Percentiles rank a stretch among this genome's conserved stretches.
phyloP scores from a whole-genome alignment of 2,329 filamentous ascomycete species.

The Hypoxylon sp. region DNA sequence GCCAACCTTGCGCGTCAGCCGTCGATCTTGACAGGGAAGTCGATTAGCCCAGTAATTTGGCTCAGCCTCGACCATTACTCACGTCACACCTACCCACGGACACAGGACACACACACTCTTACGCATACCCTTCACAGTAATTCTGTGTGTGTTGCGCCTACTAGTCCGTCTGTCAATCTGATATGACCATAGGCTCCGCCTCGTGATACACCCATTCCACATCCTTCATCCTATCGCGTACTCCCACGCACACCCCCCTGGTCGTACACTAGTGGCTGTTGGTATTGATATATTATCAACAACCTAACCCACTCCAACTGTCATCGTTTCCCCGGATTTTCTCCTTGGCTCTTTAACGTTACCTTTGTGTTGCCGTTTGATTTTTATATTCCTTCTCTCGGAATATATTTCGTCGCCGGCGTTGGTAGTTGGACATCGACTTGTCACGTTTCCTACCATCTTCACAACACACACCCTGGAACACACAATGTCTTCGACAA shows the following conservation, averaged over 20 bases:
- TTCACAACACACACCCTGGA: slow-evolving; percentile 32
- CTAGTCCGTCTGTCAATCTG: slow-evolving; percentile 40
- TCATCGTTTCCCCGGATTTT: slow-evolving; percentile 45
- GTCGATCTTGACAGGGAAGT: slow-evolving; percentile 38
- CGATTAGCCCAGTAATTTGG: slow-evolving; percentile 37
- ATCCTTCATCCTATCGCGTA: slow-evolving; percentile 39
- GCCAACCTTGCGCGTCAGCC: slow-evolving; percentile 49
- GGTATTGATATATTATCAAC: slow-evolving; percentile 49
- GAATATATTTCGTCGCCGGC: slow-evolving; percentile 24
- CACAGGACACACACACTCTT: slow-evolving; percentile 48
- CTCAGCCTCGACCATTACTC: slow-evolving; percentile 52
- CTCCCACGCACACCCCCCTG: slow-evolving; percentile 28
- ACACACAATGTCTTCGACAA: slow-evolving; percentile 62
- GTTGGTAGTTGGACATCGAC: slow-evolving; percentile 16
- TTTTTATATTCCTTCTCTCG: slow-evolving; percentile 27
- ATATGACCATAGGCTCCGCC: slow-evolving; percentile 51
- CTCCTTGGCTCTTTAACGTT: slow-evolving; percentile 29
- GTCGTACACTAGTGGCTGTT: slow-evolving; percentile 22
- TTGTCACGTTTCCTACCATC: slow-evolving; percentile 13
- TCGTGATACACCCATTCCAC: slow-evolving; percentile 49
- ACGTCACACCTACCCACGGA: too few species aligned
- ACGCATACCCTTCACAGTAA: slow-evolving; percentile 28
- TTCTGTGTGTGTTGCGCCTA: slow-evolving; percentile 45
- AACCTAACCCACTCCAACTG: slow-evolving; percentile 39
- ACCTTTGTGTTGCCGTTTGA: slow-evolving; percentile 8